Conservation (phyloP, 345 rosid genomes). For the Citrus trifoliata region DNA sequence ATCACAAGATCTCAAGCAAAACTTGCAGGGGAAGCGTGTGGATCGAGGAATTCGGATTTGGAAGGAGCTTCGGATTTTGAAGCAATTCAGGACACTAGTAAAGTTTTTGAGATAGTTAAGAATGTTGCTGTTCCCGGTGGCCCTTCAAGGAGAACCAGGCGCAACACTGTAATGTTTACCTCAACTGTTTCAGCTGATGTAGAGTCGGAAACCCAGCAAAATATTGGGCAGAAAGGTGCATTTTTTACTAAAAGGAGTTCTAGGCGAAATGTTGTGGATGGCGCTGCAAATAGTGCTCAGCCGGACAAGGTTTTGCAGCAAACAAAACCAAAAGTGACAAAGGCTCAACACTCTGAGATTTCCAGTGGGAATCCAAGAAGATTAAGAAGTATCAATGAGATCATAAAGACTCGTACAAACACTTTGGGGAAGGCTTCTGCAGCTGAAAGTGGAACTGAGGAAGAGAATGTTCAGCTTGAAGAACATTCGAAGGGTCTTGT, state of each 20-base stretch:
- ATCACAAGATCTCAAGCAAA: slow-evolving; percentile 15
- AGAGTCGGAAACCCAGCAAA: slow-evolving; percentile 2
- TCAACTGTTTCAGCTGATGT: slow-evolving; percentile 1
- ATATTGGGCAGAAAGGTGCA: background rate
- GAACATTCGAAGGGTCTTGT: slow-evolving; percentile 4
- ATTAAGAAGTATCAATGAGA: background rate
- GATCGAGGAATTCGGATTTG: background rate
- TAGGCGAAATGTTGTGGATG: background rate
- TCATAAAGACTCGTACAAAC: slow-evolving; percentile 6
- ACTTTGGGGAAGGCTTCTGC: slow-evolving; percentile 1
- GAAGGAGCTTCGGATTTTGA: slow-evolving; percentile 10
- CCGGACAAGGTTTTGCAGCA: slow-evolving; percentile 8
- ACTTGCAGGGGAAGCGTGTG: background rate
- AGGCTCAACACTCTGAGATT: slow-evolving; percentile 6
- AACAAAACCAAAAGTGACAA: slow-evolving; percentile 9
- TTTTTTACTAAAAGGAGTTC: slow-evolving; percentile 7
- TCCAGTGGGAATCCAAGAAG: background rate
- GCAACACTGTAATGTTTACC: slow-evolving; percentile 15
- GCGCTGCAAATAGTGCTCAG: slow-evolving; percentile 5
- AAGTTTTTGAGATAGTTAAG: slow-evolving; percentile 12
- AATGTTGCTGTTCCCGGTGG: background rate
- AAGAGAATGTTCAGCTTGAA: slow-evolving; percentile 4
- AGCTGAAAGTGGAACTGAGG: slow-evolving; percentile 4
- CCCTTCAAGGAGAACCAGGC: slow-evolving; percentile 26
- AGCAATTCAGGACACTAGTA: slow-evolving; percentile 10